Conservation (phyloP, 148 eudicot genomes). For the Nyssa sinensis region DNA sequence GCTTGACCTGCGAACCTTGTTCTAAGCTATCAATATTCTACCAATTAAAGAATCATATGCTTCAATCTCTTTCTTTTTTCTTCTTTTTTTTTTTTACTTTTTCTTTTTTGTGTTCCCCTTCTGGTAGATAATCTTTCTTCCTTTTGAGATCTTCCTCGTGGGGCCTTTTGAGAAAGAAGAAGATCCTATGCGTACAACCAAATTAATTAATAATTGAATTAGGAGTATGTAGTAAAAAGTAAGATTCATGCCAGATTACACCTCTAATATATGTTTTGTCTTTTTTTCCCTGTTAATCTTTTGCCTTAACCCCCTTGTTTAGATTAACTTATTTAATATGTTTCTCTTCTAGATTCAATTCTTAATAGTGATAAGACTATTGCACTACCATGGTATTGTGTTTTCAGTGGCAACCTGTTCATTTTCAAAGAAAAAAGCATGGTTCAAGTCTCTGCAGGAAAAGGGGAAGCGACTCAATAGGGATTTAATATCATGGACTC, state of each 20-base stretch:
- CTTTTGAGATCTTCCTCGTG: conserved; percentile 24
- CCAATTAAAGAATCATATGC: conserved; percentile 25
- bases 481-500: too few species aligned
- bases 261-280: conserved; percentile 2
- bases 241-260: conserved; percentile 37
- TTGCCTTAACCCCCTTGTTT: too few species aligned
- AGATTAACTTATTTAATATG: too few species aligned
- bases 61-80: not conserved
- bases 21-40: conserved; percentile 51
- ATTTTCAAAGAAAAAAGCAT: too few species aligned
- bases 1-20: conserved; percentile 31
- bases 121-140: not conserved
- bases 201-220: conserved; percentile 20
- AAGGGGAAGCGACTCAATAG: too few species aligned
- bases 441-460: too few species aligned
- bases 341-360: too few species aligned
- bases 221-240: conserved; percentile 22
- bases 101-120: too few species aligned
- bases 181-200: conserved; percentile 19
- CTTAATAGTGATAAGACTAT: too few species aligned
- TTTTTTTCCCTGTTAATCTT: too few species aligned
- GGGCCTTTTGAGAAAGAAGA: conserved; percentile 29
- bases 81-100: not conserved
- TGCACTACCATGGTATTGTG: too few species aligned
- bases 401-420: too few species aligned